Evolutionary conservation across 2,329 filamentous ascomycete genomes (phyloP), one percentile per base, ranked within the genome.

Genomic region (Aspergillus puulaauensis): DNA sequence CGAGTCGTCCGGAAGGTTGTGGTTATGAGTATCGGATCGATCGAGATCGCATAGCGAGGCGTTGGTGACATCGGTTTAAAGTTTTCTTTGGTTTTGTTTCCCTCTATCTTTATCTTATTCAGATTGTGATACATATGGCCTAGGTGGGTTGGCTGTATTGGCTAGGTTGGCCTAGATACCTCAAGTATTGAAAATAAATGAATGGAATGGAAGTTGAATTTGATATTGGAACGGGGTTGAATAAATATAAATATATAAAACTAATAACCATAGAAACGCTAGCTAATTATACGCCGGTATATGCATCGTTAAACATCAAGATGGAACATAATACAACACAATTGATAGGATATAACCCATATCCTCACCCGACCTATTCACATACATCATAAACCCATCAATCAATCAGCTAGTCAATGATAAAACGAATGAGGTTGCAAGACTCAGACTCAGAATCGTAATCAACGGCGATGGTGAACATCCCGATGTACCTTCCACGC

Each of bases 401-500:
- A 27, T 9, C 44, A 9, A 21, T 43, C n/a, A 43, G 6, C n/a
- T 4, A 41, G 6, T 15, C 15, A 9, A n/a, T n/a, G 6, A 19
- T 21, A 41, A n/a, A 7, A 9, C 40, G 9, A 17, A 17, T 3
- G 9, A 43, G 8, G 6, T n/a, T 43, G 19, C 40, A 11, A 43
- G n/a, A 31, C 27, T 31, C 40, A 43, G 19, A 17, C 4, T 43
- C 11, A 8, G 8, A 39, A 39, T 12, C 35, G 35, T 17, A 40
- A 49, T 40, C 19, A 65, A 11, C 27, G 27, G 27, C 27, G 27
- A 46, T 64, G 54, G 59, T 65, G 63, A 44, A 70, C 67, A 66
- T 75, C 70, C 12, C 70, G 68, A 65, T 75, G 68, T 45, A 86
- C 83, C 66, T 84, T 81, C 70, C 76, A 81, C 6, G 81, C 82